Percentiles rank a stretch among this genome's conserved stretches.
Evolutionary conservation across 2,329 filamentous ascomycete genomes (phyloP).

Genomic region (Beauveria bassiana): DNA sequence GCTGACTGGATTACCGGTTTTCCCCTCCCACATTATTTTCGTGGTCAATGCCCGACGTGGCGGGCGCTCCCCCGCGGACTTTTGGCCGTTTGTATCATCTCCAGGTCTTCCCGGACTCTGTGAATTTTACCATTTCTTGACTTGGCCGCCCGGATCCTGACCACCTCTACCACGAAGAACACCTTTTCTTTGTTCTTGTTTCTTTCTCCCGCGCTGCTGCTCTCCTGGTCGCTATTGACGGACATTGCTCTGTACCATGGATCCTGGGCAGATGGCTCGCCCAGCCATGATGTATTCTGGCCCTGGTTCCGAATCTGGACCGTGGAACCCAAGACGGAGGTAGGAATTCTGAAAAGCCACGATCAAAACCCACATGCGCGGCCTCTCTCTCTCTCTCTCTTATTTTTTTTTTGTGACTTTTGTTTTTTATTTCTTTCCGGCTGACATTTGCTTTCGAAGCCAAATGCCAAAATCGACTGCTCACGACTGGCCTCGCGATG

Average conservation of each 20-base stretch:
- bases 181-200: slow-evolving; percentile 1
- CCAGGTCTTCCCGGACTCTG: not conserved
- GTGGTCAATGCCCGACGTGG: slow-evolving; percentile 7
- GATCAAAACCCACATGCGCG: not conserved
- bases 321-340: slow-evolving; percentile 12
- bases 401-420: not conserved
- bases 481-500: slow-evolving; percentile 10
- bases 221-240: not conserved
- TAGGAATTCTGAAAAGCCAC: slow-evolving; percentile 5
- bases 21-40: not conserved
- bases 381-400: not conserved
- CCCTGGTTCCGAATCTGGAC: slow-evolving; percentile 6
- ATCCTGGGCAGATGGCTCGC: slow-evolving; percentile 11
- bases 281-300: slow-evolving; percentile 11
- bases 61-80: slow-evolving; percentile 9
- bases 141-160: not conserved
- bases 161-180: not conserved
- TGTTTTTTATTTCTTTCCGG: not conserved
- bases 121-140: not conserved
- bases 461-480: not conserved
- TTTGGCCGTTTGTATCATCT: slow-evolving; percentile 3
- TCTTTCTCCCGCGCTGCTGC: not conserved
- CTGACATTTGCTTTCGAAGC: not conserved
- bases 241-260: slow-evolving; percentile 3
- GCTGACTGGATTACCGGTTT: not conserved